Evolutionary conservation across 2,329 filamentous ascomycete genomes (phyloP).

Genomic region (Penicillium sp.): DNA sequence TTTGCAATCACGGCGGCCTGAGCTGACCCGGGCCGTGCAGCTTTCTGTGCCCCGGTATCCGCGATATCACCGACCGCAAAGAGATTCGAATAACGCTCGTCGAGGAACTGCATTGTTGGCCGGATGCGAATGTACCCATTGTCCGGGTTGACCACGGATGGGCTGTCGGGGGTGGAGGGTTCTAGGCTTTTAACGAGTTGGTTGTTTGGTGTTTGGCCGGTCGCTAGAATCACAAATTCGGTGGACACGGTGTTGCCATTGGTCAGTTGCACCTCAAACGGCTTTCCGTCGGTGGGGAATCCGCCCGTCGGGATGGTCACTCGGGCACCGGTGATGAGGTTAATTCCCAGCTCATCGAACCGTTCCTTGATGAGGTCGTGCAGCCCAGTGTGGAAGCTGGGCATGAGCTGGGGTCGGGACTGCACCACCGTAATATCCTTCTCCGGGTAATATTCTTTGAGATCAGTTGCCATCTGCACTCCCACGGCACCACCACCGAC

Average conservation of each 20-base stretch:
- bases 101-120: conserved; percentile 36
- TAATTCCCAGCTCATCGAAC: conserved; percentile 35
- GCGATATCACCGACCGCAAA: conserved; percentile 40
- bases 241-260: conserved; percentile 34
- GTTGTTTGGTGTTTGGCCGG: conserved; percentile 52
- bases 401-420: conserved; percentile 43
- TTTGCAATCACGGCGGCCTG: conserved; percentile 35
- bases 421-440: conserved; percentile 52
- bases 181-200: conserved; percentile 36
- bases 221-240: conserved; percentile 48
- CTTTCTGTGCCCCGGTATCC: conserved; percentile 38
- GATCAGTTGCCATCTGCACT: conserved; percentile 53
- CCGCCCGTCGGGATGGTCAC: conserved; percentile 28
- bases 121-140: conserved; percentile 37
- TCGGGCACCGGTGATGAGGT: conserved; percentile 32
- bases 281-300: conserved; percentile 26
- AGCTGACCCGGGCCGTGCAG: conserved; percentile 32
- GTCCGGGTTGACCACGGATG: conserved; percentile 33
- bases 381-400: conserved; percentile 32
- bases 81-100: conserved; percentile 31
- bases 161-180: conserved; percentile 13
- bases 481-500: conserved; percentile 54
- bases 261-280: conserved; percentile 31
- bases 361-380: conserved; percentile 33
- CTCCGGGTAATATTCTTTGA: conserved; percentile 49